Base-by-base conservation (phyloP, 2,329 filamentous ascomycete species). In the Nemania bipapillata region DNA sequence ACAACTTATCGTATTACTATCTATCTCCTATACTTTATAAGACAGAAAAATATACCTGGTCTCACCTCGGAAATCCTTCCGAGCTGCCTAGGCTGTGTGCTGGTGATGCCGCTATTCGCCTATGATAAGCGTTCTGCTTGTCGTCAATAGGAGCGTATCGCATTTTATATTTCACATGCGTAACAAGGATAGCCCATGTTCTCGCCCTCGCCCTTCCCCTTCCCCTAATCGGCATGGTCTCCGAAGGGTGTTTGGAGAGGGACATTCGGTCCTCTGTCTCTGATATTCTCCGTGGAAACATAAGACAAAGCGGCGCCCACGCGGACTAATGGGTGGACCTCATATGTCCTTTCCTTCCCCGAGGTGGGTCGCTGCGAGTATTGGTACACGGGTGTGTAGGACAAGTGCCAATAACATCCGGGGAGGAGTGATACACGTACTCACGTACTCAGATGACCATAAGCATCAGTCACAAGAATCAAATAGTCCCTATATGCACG, bases 211-310 rank as follows among this genome's bases (percentile, higher is more conserved):
- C n/a, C 28, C 32, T 12, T 54, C 56, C 26, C n/a, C 32, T 45
- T 15, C 20, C 22, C 37, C 3, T 4, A 35, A 49, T 62, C 26
- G 11, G 55, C 12, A 30, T 62, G 63, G 58, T 6, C 57, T 61
- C 66, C 45, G 57, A 63, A 12, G 59, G 24, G 28, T 8, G 17
- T 30, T 32, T 60, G 22, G 26, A 57, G 20, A 12, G 12, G 15
- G 12, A 35, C 24, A 30, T 54, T 35, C 24, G 26, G 45, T 9
- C 20, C 50, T 58, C 42, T 64, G 57, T 62, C 57, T 66, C 63
- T 66, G 12, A 15, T 63, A 63, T 69, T 66, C 63, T 66, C 63
- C 63, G 63, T 37, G 30, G 30, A 37, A 26, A 55, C 57, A 55
- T 30, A 35, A 59, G 28, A 63, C 28, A 49, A 35, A 52, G 53